phyloP scores from a whole-genome alignment of 306 rosid genomes.

The Purshia tridentata region DNA sequence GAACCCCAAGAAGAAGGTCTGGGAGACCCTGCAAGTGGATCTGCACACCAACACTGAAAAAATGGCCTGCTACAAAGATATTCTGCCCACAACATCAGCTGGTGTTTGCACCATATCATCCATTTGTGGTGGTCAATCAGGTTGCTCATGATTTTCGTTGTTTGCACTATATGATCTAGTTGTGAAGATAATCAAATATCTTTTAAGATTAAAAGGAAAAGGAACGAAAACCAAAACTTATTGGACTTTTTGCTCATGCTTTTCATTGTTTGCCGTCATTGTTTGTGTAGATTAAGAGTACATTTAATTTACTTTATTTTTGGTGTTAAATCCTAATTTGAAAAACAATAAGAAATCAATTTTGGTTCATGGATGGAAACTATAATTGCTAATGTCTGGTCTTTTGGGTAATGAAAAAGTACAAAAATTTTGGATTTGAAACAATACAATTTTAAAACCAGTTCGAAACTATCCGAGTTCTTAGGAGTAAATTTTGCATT shows the following conservation, averaged over 20 bases:
- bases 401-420: not conserved
- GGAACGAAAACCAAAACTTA: not conserved
- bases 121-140: constrained; percentile 57
- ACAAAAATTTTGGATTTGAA: not conserved
- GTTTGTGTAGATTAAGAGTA: not conserved
- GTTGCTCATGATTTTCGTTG: constrained; percentile 13
- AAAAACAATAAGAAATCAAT: not conserved
- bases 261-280: not conserved
- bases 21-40: constrained; percentile 92
- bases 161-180: too few species aligned
- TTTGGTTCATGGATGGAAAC: not conserved
- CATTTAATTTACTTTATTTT: not conserved
- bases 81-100: constrained; percentile 74
- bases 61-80: constrained; percentile 72
- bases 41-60: constrained; percentile 46
- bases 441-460: not conserved
- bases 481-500: too few species aligned
- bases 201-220: not conserved
- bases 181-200: constrained; percentile 6
- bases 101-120: constrained; percentile 83
- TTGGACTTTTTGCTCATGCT: too few species aligned
- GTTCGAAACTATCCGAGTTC: too few species aligned
- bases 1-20: constrained; percentile 91
- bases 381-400: not conserved
- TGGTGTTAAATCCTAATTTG: not conserved